Evolutionary conservation across 805 yeast genomes (phyloP), one percentile per base, ranked within the genome.

Genomic region (Teunomyces lycoperdinae): DNA sequence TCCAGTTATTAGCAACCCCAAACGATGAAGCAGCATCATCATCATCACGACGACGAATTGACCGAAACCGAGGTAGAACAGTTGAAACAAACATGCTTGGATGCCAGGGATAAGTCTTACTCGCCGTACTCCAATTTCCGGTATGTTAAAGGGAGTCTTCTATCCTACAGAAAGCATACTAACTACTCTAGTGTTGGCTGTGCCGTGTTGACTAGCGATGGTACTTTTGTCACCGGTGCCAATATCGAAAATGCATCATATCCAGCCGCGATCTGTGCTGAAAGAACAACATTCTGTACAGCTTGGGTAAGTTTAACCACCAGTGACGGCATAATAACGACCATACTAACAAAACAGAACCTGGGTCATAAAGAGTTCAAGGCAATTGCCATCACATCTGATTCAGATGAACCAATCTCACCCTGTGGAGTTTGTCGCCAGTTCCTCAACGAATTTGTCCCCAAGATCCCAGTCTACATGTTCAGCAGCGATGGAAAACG

Each of bases 361-460:
- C 65, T 58, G 36, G 81, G 81, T 0, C 66, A 71, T 47, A 60
- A 53, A 4, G 43, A 52, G 20, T 78, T 85, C 61, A 71, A 67
- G 49, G 88, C 87, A 1, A 68, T 89, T 48, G 96, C 85, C 3
- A 79, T 89, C 8, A 71, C 87, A 3, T 77, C 87, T 17, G 91
- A 85, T 59, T 56, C 76, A 39, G 59, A 61, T 1, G 77, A 76
- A 1, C 78, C 84, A 28, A 83, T 87, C 9, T 74, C 91, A 8
- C 99, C 99, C 0, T 92, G 99, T 64, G 99, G 99, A 3, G 84
- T 94, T 32, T 92, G 99, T 60, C 75, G 99, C 46, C 99, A 92
- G 66, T 80, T 86, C 47, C 81, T 92, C 29, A 74, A 96, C 33
- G 99, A 92, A 64, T 92, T 91, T 64, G 79, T 83, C 0, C 59